A percentile compares a stretch with the other conserved stretches of the same genome.
phyloP scores from a whole-genome alignment of 2,329 filamentous ascomycete genomes.

The Fusarium solani-melongenae region DNA sequence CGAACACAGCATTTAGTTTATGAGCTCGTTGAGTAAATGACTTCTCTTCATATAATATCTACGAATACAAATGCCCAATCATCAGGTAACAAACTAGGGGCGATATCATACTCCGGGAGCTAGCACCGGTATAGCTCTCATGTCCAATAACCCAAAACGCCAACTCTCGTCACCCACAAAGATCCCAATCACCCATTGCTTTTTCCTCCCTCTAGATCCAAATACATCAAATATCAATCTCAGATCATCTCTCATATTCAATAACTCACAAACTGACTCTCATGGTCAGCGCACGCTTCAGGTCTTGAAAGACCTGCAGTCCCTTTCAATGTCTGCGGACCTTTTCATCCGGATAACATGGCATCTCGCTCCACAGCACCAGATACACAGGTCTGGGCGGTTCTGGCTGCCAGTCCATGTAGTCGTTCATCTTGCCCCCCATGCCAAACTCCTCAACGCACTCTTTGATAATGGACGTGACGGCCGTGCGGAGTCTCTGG shows the following conservation, averaged over 20 bases:
- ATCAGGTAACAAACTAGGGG: neutral
- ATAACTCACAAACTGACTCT: neutral
- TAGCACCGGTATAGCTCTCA: neutral
- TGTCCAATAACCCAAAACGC: neutral
- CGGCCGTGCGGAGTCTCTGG: slow-evolving; percentile 6
- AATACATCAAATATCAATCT: neutral
- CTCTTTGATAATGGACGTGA: slow-evolving; percentile 9
- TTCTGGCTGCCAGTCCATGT: slow-evolving; percentile 34
- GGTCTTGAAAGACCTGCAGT: neutral
- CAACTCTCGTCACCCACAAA: neutral
- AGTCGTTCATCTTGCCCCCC: slow-evolving; percentile 3
- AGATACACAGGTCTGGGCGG: slow-evolving; percentile 20
- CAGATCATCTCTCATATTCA: neutral
- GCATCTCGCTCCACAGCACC: slow-evolving; percentile 14
- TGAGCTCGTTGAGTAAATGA: neutral
- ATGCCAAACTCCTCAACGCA: neutral
- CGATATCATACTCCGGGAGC: neutral
- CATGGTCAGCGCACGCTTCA: neutral
- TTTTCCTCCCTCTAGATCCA: neutral
- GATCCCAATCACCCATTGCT: neutral
- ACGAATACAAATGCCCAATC: neutral
- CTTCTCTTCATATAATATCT: neutral
- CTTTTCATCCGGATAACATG: slow-evolving; percentile 13
- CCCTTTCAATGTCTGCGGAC: neutral
- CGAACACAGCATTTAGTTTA: neutral